A percentile compares a stretch with the other conserved stretches of the same genome.
phyloP scores from a whole-genome alignment of 495 filamentous ascomycete species.

The Parachaetomium inaequale region DNA sequence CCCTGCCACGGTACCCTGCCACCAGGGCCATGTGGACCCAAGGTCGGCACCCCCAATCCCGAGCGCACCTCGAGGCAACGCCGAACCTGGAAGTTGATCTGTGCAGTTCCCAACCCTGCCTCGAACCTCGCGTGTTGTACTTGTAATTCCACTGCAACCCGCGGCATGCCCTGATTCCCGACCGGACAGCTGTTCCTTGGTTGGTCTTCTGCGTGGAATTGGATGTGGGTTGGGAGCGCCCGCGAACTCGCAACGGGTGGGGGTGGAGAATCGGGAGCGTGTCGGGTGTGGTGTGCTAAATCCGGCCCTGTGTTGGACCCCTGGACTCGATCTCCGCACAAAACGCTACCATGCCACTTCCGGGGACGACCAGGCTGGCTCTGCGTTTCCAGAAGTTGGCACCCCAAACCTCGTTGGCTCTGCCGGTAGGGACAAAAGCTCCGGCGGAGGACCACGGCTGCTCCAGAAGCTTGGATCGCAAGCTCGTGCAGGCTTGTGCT shows the following conservation, averaged over 20 bases:
- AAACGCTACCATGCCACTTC: neutral
- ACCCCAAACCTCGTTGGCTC: neutral
- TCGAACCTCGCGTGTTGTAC: neutral
- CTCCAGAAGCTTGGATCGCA: neutral
- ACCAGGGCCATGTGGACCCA: neutral
- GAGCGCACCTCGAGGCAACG: neutral
- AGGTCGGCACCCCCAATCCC: neutral
- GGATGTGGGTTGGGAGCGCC: neutral
- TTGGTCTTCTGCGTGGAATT: neutral
- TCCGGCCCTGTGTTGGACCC: conserved; percentile 1
- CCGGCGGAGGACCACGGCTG: neutral
- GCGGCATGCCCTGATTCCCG: neutral
- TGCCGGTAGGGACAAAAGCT: conserved; percentile 7
- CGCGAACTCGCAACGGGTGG: neutral
- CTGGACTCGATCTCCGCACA: neutral
- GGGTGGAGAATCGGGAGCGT: neutral
- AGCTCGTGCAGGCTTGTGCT: neutral
- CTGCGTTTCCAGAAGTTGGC: neutral
- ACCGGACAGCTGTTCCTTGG: neutral
- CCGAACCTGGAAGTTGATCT: neutral
- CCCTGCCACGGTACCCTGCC: neutral
- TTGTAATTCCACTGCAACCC: neutral
- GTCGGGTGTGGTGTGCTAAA: conserved; percentile 8
- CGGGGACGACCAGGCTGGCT: neutral
- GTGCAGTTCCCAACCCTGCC: neutral